A percentile compares a stretch with the other conserved stretches of the same genome.
phyloP scores from a whole-genome alignment of 164 flowering plant genomes.

The Tetracentron sinense region DNA sequence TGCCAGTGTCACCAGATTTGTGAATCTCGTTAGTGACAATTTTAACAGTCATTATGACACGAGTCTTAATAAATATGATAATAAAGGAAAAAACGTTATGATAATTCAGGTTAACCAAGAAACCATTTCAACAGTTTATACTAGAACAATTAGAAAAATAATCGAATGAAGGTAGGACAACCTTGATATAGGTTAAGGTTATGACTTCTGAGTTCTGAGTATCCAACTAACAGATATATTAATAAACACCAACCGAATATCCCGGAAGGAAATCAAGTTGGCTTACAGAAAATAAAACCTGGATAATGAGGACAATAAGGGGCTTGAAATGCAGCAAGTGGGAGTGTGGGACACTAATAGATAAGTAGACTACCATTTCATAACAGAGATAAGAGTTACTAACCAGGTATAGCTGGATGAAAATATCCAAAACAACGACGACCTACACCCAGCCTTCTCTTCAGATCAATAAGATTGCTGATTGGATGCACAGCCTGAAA shows the following conservation, averaged over 20 bases:
- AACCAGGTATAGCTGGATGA: conserved; percentile 91
- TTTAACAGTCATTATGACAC: too few species aligned
- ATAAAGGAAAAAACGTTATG: background rate
- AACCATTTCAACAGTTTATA: background rate
- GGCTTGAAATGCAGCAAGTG: too few species aligned
- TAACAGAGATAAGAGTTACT: conserved; percentile 19
- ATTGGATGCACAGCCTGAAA: conserved; percentile 95
- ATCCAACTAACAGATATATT: background rate
- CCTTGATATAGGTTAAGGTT: background rate
- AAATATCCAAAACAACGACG: conserved; percentile 96
- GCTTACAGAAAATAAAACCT: background rate
- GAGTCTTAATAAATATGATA: background rate
- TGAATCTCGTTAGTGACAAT: too few species aligned
- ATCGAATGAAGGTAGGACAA: background rate
- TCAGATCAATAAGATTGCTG: conserved; percentile 82
- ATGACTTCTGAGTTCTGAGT: background rate
- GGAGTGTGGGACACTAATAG: background rate
- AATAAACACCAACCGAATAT: background rate
- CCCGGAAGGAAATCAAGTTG: background rate
- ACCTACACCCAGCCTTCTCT: conserved; percentile 89
- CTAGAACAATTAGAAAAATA: background rate
- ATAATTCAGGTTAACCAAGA: background rate
- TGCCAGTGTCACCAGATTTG: too few species aligned
- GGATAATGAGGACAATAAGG: background rate
- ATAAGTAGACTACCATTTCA: background rate